These are phyloP conservation scores for Gossypium ekmanianum DNA, from an alignment of 345 rosid species.

Conservation along the genomic window DNA sequence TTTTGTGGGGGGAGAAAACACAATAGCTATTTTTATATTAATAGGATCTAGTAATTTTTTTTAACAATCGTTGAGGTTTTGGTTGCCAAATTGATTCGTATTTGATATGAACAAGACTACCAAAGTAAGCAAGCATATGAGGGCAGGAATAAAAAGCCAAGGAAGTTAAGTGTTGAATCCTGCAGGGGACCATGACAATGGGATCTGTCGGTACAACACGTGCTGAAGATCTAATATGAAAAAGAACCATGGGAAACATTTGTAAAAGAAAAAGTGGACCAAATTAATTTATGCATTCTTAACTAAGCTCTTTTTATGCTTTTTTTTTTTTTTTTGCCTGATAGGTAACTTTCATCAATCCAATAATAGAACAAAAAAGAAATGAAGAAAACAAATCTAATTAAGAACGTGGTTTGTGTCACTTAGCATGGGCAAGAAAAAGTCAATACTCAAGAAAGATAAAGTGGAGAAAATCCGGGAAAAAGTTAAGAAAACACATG, in stretches of 20 bases:
- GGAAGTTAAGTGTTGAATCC: background rate
- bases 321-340: background rate
- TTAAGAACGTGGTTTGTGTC: conserved; percentile 11
- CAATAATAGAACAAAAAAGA: background rate
- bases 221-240: conserved; percentile 25
- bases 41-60: too few relatives aligned
- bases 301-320: background rate
- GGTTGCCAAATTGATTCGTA: background rate
- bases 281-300: background rate
- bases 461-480: conserved; percentile 17
- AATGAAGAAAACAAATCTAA: background rate
- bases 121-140: background rate
- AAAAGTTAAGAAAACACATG: conserved; percentile 23
- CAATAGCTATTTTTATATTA: too few relatives aligned
- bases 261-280: conserved; percentile 10
- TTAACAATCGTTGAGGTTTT: too few relatives aligned
- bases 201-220: conserved; percentile 38
- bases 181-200: conserved; percentile 6
- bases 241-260: conserved; percentile 8
- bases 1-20: too few relatives aligned
- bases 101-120: background rate
- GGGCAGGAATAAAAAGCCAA: conserved; percentile 4
- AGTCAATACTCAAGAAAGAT: conserved; percentile 13
- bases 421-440: conserved; percentile 10
- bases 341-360: conserved; percentile 1